These are phyloP conservation scores for Rhodamnia rubescens DNA, from an alignment of 345 rosid species.

Conservation along the genomic window DNA sequence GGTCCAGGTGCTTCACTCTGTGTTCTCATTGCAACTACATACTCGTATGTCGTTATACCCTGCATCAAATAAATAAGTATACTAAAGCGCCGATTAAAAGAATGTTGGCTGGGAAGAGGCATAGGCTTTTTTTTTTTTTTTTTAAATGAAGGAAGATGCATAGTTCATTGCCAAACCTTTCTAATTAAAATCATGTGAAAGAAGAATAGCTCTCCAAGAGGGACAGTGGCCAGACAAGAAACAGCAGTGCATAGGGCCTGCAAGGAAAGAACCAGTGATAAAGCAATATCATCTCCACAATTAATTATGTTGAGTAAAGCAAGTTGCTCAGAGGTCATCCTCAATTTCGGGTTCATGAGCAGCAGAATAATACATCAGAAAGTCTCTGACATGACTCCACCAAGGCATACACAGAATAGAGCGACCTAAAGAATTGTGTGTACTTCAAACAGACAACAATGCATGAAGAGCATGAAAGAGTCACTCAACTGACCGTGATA, in stretches of 20 bases:
- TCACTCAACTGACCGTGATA: neutral
- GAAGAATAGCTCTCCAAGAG: constrained; percentile 82
- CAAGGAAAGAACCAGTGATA: neutral
- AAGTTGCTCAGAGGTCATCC: neutral
- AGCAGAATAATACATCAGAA: neutral
- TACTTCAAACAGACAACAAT: neutral
- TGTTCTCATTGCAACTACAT: constrained; percentile 87
- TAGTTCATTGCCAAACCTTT: constrained; percentile 33
- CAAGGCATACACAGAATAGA: neutral
- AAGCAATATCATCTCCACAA: neutral
- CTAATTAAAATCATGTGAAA: constrained; percentile 84
- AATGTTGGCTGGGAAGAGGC: neutral
- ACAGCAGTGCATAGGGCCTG: constrained; percentile 72
- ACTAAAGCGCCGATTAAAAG: neutral
- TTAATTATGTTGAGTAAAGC: neutral
- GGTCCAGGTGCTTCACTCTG: constrained; percentile 73
- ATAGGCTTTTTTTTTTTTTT: neutral
- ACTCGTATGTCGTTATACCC: constrained; percentile 95
- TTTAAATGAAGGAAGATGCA: neutral
- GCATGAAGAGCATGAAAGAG: neutral
- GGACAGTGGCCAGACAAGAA: constrained; percentile 70
- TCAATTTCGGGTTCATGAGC: neutral
- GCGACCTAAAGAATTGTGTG: neutral
- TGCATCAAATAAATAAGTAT: constrained; percentile 6
- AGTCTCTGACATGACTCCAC: neutral